Percentiles rank a stretch among this genome's conserved stretches.
phyloP scores from a whole-genome alignment of 2,329 filamentous ascomycete species.

The Alternaria triticina region DNA sequence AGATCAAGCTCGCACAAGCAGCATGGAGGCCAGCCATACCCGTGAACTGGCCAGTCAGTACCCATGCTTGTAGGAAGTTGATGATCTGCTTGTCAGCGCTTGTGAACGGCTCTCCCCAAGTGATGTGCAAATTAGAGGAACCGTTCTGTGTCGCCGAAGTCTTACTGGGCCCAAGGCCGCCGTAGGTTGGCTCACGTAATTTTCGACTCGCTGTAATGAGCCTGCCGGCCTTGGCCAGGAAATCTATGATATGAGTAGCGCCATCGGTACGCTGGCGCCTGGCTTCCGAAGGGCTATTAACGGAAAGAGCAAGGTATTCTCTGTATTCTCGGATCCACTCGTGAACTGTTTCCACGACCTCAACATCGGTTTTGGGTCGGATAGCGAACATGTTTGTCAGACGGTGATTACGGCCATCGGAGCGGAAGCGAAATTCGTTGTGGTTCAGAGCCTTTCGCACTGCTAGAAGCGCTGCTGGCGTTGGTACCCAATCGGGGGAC shows the following conservation, averaged over 20 bases:
- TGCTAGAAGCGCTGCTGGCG: conserved; percentile 66
- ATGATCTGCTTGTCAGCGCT: conserved; percentile 64
- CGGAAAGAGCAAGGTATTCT: conserved; percentile 50
- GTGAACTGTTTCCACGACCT: conserved; percentile 59
- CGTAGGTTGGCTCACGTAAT: conserved; percentile 41
- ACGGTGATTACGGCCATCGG: conserved; percentile 57
- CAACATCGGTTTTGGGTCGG: conserved; percentile 61
- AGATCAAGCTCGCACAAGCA: conserved; percentile 69
- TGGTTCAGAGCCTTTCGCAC: conserved; percentile 69
- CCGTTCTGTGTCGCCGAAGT: conserved; percentile 25
- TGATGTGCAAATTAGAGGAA: conserved; percentile 20
- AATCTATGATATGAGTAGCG: conserved; percentile 42
- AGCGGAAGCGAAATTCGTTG: conserved; percentile 68
- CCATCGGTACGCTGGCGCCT: conserved; percentile 18
- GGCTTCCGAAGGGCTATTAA: not conserved
- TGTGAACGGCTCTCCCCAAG: conserved; percentile 53
- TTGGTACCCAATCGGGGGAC: conserved; percentile 36
- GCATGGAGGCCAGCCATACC: conserved; percentile 61
- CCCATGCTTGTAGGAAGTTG: conserved; percentile 71
- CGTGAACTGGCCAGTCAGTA: conserved; percentile 36
- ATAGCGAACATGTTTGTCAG: conserved; percentile 68
- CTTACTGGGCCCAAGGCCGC: conserved; percentile 50
- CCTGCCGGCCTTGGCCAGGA: conserved; percentile 50
- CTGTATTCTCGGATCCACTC: conserved; percentile 62
- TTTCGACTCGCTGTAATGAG: conserved; percentile 51